These are phyloP conservation scores for Climacium dendroides DNA, from an alignment of 225 moss, liverwort and hornwort species.

Conservation along the genomic window DNA sequence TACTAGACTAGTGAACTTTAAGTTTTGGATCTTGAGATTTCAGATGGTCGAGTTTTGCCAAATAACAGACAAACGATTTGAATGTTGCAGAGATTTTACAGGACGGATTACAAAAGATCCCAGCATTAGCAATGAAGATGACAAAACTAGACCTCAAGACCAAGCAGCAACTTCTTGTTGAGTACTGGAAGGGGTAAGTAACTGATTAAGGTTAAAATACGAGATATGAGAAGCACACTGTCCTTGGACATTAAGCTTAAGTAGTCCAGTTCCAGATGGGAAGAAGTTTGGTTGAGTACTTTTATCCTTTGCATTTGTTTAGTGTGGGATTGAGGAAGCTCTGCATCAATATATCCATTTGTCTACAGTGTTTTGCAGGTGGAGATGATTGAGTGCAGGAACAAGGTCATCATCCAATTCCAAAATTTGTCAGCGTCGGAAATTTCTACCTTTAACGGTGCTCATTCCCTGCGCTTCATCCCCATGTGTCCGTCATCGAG, in stretches of 20 bases:
- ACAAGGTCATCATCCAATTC: neutral
- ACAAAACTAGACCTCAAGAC: neutral
- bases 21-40: neutral
- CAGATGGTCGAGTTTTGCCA: neutral
- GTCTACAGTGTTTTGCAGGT: neutral
- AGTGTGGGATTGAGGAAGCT: neutral
- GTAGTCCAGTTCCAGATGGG: neutral
- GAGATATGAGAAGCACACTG: neutral
- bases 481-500: neutral
- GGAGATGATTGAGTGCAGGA: neutral
- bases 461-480: neutral
- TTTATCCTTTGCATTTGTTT: neutral
- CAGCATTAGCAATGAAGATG: neutral
- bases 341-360: neutral
- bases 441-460: neutral
- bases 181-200: neutral
- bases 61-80: too few species aligned
- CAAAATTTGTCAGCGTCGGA: neutral
- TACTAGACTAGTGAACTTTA: neutral
- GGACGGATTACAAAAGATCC: neutral
- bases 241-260: neutral
- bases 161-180: neutral
- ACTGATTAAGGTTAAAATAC: neutral
- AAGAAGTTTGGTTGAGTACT: neutral
- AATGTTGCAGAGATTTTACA: neutral